phyloP scores from a whole-genome alignment of 2,329 filamentous ascomycete species.

The Tolypocladium album region DNA sequence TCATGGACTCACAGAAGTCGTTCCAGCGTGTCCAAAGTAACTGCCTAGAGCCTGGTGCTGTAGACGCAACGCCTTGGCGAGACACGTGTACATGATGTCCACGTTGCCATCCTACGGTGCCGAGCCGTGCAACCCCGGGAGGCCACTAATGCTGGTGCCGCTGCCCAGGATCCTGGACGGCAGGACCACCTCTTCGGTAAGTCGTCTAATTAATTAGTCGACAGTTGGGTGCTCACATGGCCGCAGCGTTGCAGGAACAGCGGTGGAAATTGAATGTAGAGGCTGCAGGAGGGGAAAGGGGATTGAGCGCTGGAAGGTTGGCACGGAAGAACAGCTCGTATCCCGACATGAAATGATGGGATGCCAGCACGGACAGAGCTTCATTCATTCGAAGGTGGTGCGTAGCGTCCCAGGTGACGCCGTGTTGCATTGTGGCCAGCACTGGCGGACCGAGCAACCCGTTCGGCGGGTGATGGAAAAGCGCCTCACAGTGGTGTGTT shows the following conservation, averaged over 20 bases:
- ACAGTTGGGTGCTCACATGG: not conserved
- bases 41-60: not conserved
- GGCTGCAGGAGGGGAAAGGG: not conserved
- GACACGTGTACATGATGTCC: not conserved
- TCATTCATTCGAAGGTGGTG: not conserved
- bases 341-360: not conserved
- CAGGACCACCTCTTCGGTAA: not conserved
- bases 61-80: not conserved
- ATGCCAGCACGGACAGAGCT: not conserved
- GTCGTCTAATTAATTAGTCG: not conserved
- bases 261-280: not conserved
- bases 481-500: not conserved
- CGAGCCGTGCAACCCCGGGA: not conserved
- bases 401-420: not conserved
- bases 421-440: not conserved
- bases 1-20: not conserved
- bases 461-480: not conserved
- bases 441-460: not conserved
- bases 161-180: not conserved
- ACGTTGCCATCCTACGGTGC: not conserved
- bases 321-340: not conserved
- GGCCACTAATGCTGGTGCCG: not conserved
- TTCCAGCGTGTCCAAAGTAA: not conserved
- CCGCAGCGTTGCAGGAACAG: not conserved
- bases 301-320: not conserved